Conservation (phyloP, 768 basidiomycete species). For the Boletus rufocinnamomeus region DNA sequence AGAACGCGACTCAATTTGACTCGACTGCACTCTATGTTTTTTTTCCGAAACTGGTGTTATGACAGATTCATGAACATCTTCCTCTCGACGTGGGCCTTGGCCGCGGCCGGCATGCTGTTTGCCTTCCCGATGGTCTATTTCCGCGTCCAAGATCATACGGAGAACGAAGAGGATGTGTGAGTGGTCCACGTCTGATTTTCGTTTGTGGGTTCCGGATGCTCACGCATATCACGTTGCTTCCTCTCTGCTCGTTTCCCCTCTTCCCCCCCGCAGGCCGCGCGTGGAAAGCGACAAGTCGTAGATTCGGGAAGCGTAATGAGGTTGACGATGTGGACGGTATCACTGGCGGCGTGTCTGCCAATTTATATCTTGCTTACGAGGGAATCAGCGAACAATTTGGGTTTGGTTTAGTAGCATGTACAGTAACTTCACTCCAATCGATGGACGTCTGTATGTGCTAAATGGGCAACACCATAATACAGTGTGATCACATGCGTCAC, state of each 20-base stretch:
- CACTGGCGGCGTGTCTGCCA: neutral
- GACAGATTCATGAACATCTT: constrained; percentile 69
- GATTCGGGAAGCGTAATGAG: neutral
- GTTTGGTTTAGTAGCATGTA: neutral
- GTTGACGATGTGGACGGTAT: neutral
- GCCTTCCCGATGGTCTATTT: constrained; percentile 73
- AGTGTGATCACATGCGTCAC: neutral
- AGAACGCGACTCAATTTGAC: neutral
- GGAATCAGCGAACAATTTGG: neutral
- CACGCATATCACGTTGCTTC: neutral
- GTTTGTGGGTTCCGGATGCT: neutral
- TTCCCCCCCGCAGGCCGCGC: neutral
- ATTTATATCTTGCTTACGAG: neutral
- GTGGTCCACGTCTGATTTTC: constrained; percentile 12
- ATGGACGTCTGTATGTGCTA: neutral
- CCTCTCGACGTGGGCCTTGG: constrained; percentile 68
- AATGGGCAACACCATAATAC: too few species aligned
- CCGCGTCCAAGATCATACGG: constrained; percentile 62
- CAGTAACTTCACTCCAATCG: neutral
- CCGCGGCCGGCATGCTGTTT: constrained; percentile 63
- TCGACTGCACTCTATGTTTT: neutral
- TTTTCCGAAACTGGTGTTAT: too few species aligned
- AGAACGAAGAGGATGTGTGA: constrained; percentile 56
- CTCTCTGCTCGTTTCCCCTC: too few species aligned
- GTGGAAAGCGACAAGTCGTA: neutral